phyloP scores from a whole-genome alignment of 148 eudicot genomes.

The Camellia granthamiana region DNA sequence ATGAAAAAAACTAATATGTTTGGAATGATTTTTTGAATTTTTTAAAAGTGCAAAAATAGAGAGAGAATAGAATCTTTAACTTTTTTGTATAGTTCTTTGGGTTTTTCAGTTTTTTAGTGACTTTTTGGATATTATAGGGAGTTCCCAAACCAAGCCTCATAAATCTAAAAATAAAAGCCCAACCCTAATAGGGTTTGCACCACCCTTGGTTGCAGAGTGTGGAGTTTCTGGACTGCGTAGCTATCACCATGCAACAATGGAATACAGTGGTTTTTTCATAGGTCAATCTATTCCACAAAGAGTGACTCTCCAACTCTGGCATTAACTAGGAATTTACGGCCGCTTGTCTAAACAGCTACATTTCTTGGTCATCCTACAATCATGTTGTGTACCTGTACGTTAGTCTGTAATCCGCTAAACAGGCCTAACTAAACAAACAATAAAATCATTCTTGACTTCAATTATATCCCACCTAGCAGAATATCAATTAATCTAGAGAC shows the following conservation, averaged over 20 bases:
- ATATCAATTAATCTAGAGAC: constrained; percentile 13
- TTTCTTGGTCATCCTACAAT: background rate
- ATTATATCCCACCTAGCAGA: constrained; percentile 14
- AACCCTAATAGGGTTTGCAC: background rate
- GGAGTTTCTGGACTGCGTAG: background rate
- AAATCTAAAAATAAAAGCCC: background rate
- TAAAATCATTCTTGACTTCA: background rate
- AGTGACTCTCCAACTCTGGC: background rate
- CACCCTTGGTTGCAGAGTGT: no score
- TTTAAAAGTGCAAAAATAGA: no score
- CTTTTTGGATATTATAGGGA: no score
- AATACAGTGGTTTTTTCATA: background rate
- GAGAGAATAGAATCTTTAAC: no score
- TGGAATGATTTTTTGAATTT: no score
- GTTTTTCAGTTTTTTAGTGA: no score
- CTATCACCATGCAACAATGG: background rate
- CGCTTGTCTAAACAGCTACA: background rate
- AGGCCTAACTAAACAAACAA: background rate
- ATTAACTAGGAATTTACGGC: background rate
- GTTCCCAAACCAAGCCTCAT: background rate
- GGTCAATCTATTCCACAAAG: background rate
- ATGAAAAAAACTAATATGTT: no score
- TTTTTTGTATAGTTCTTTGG: no score
- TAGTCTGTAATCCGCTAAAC: background rate
- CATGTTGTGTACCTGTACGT: background rate